phyloP scores from a whole-genome alignment of 2,329 filamentous ascomycete genomes.

The Calonectria honghensis region DNA sequence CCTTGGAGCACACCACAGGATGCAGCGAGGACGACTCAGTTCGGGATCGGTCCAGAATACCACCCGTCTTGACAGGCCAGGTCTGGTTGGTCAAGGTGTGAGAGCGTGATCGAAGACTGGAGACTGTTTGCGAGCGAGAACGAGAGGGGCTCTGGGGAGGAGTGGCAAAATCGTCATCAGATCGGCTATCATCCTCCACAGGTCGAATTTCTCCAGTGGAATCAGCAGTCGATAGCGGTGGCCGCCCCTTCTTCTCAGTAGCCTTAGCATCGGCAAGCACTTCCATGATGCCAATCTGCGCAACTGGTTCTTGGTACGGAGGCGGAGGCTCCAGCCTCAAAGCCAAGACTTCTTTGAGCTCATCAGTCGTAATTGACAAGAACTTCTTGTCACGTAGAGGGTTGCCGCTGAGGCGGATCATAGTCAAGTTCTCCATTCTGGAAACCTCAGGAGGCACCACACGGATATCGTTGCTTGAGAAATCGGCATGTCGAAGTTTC shows the following conservation, averaged over 20 bases:
- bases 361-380: constrained; percentile 84
- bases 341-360: constrained; percentile 84
- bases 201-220: constrained; percentile 21
- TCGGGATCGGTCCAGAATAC: constrained; percentile 81
- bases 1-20: constrained; percentile 73
- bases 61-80: constrained; percentile 76
- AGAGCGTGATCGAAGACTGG: constrained; percentile 66
- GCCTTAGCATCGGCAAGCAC: constrained; percentile 50
- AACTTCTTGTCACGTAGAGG: constrained; percentile 93
- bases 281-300: constrained; percentile 47
- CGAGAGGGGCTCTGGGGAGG: constrained; percentile 72
- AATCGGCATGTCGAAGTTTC: constrained; percentile 84
- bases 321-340: constrained; percentile 78
- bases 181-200: constrained; percentile 66
- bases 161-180: constrained; percentile 74
- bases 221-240: neutral
- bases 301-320: constrained; percentile 60
- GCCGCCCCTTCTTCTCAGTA: constrained; percentile 25
- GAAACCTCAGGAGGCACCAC: constrained; percentile 85
- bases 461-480: constrained; percentile 89
- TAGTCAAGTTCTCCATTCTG: constrained; percentile 84
- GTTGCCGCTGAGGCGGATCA: constrained; percentile 89
- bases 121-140: constrained; percentile 68
- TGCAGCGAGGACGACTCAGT: constrained; percentile 78
- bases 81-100: constrained; percentile 67